Evolutionary conservation across 768 basidiomycete genomes (phyloP).

Genomic region (Macrocybe gigantea): DNA sequence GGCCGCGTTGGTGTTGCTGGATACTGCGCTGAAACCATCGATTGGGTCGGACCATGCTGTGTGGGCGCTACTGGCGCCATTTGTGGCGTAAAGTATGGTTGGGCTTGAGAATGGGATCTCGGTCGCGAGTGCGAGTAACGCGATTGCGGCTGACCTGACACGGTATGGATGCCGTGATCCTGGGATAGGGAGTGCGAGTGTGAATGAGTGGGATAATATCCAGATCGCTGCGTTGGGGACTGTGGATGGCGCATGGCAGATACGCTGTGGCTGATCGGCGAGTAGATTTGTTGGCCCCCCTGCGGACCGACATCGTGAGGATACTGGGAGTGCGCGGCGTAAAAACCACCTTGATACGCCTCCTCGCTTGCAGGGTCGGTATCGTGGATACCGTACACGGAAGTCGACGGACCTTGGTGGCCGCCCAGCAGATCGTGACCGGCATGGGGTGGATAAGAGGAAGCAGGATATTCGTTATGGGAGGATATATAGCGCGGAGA

Average conservation of each 20-base stretch:
- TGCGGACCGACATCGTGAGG: slow-evolving; percentile 11
- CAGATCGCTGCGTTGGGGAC: slow-evolving; percentile 17
- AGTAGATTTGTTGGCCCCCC: slow-evolving; percentile 5
- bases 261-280: slow-evolving; percentile 15
- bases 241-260: slow-evolving; percentile 28
- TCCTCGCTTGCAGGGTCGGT: slow-evolving; percentile 1
- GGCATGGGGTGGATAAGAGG: slow-evolving; percentile 15
- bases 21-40: slow-evolving; percentile 39
- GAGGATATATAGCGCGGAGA: slow-evolving; percentile 23
- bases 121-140: slow-evolving; percentile 27
- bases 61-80: slow-evolving; percentile 1
- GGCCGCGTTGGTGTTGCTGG: slow-evolving; percentile 56
- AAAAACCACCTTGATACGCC: slow-evolving; percentile 17
- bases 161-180: slow-evolving; percentile 10
- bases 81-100: slow-evolving; percentile 14
- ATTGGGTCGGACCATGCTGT: slow-evolving; percentile 15
- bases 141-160: slow-evolving; percentile 19
- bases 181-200: slow-evolving; percentile 33
- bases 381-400: too few relatives aligned
- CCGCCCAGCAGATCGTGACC: slow-evolving; percentile 14
- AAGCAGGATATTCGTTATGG: slow-evolving; percentile 17
- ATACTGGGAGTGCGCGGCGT: slow-evolving; percentile 13
- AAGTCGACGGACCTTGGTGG: slow-evolving; percentile 4
- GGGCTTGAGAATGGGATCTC: slow-evolving; percentile 38
- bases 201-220: slow-evolving; percentile 26